Conservation (phyloP, 306 rosid species). For the Dicorynia guianensis region DNA sequence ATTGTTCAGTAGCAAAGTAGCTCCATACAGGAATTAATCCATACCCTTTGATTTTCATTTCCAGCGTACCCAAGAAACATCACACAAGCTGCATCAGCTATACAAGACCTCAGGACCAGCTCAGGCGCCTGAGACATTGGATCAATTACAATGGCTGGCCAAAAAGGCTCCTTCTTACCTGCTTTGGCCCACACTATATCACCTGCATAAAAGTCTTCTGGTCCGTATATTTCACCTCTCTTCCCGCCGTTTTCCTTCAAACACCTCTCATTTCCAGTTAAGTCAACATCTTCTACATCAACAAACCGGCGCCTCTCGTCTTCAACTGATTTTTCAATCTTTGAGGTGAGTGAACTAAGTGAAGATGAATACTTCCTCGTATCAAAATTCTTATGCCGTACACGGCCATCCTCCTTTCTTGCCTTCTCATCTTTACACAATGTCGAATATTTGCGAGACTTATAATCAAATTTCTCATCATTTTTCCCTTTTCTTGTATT, state of each 20-base stretch:
- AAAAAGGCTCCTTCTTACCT: conserved; percentile 90
- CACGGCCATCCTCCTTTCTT: conserved; percentile 35
- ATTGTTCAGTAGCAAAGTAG: conserved; percentile 35
- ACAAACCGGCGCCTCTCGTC: conserved; percentile 53
- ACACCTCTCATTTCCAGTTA: conserved; percentile 42
- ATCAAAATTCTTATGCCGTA: conserved; percentile 52
- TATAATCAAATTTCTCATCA: conserved; percentile 51
- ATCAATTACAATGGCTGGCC: conserved; percentile 99
- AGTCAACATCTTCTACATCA: conserved; percentile 55
- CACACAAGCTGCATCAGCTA: conserved; percentile 93
- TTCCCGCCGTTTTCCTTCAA: conserved; percentile 44
- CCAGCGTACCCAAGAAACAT: conserved; percentile 96
- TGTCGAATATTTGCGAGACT: conserved; percentile 54
- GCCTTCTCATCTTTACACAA: conserved; percentile 59
- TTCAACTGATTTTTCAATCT: conserved; percentile 50
- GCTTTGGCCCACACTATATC: conserved; percentile 99
- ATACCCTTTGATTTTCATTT: conserved; percentile 83
- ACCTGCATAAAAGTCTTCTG: conserved; percentile 90
- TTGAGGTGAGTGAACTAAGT: conserved; percentile 50
- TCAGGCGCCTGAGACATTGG: conserved; percentile 96
- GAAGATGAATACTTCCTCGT: conserved; percentile 57
- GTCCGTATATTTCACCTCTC: conserved; percentile 75
- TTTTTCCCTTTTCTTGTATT: conserved; percentile 51
- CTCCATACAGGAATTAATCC: conserved; percentile 37
- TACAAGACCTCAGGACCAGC: conserved; percentile 86